Percentiles rank a stretch among this genome's conserved stretches.
Conservation (phyloP, 2,329 filamentous ascomycete genomes). For the Akanthomyces uredinophilus region DNA sequence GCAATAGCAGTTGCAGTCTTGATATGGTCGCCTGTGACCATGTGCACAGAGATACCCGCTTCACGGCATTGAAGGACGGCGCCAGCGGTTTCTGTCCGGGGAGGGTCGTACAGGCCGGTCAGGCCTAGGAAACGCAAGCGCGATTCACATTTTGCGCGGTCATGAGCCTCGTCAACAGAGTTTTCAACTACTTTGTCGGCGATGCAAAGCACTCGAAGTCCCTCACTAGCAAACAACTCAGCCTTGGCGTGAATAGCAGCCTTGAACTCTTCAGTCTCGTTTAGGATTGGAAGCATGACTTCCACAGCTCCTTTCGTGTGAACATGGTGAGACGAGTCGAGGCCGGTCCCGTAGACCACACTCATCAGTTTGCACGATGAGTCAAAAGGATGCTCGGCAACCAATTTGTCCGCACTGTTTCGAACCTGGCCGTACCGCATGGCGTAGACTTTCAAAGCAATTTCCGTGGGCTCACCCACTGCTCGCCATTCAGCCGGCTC, state of each 20-base stretch:
- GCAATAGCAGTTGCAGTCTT: constrained; percentile 64
- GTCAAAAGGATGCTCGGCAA: constrained; percentile 68
- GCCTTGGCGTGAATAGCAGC: constrained; percentile 43
- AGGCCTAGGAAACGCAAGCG: constrained; percentile 62
- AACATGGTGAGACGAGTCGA: constrained; percentile 34
- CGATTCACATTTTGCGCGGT: constrained; percentile 51
- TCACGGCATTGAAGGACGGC: constrained; percentile 54
- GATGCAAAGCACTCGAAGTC: constrained; percentile 64
- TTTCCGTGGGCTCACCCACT: constrained; percentile 65
- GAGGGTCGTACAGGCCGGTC: constrained; percentile 68
- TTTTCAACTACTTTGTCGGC: constrained; percentile 45
- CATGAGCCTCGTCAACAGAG: constrained; percentile 32
- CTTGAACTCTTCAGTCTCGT: constrained; percentile 43
- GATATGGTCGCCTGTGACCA: constrained; percentile 66
- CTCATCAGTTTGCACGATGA: constrained; percentile 72
- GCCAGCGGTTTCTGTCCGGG: constrained; percentile 59
- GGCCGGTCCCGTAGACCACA: constrained; percentile 51
- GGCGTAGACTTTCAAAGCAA: constrained; percentile 68
- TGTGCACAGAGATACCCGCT: constrained; percentile 62
- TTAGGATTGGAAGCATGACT: constrained; percentile 48
- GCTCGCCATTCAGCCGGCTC: constrained; percentile 49
- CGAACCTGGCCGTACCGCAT: constrained; percentile 58
- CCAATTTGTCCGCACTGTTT: constrained; percentile 38
- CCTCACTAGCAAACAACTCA: constrained; percentile 54
- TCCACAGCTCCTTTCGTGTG: constrained; percentile 57